Base-by-base conservation (phyloP, 202 grass and related monocot species). In the Zizania palustris region DNA sequence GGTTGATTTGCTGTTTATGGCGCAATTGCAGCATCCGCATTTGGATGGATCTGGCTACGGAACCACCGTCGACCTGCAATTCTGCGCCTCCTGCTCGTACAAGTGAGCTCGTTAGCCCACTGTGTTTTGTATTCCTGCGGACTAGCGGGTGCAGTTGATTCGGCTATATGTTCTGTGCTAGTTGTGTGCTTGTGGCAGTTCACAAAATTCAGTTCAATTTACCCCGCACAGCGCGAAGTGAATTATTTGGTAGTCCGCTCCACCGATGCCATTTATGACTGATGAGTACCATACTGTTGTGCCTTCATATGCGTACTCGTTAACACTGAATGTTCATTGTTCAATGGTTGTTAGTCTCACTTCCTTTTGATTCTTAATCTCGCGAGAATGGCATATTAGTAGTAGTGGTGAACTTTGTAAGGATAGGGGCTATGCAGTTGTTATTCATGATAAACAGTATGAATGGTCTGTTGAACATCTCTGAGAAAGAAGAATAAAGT, bases 61-160 rank as follows among this genome's bases (percentile, higher is more conserved):
- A 44, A 63, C 80, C 12, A 98, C 85, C 6, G 80, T 98, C 22
- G 96, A 92, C 67, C 66, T 98, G 63, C 89, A 95, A 50, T 98
- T 98, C 71, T 98, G 96, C 1, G 91, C 87, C 15, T 92, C 96
- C 61, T 98, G 96, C 83, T 92, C 96, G 59, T 98, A 94, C 65
- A 90, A 55, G 95, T 97, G 60, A 88, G 60, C n/a, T 5, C 22
- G 33, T 10, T 20, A 45, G 72, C 28, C 19, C 41, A 76, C 2
- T 5, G 57, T 76, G 40, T 59, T 48, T 10, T 49, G 41, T 43
- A 50, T 57, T 62, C 73, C 0, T 34, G 13, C 10, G 19, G 42
- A 54, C 12, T 20, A n/a, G 15, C 68, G 38, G 44, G 16, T 41
- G 28, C 11, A 70, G 22, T 50, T 84, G 5, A 54, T 57, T 40